A percentile compares a stretch with the other conserved stretches of the same genome.
Evolutionary conservation across 2,329 filamentous ascomycete genomes (phyloP).

Genomic region (Penicillium glabrum): DNA sequence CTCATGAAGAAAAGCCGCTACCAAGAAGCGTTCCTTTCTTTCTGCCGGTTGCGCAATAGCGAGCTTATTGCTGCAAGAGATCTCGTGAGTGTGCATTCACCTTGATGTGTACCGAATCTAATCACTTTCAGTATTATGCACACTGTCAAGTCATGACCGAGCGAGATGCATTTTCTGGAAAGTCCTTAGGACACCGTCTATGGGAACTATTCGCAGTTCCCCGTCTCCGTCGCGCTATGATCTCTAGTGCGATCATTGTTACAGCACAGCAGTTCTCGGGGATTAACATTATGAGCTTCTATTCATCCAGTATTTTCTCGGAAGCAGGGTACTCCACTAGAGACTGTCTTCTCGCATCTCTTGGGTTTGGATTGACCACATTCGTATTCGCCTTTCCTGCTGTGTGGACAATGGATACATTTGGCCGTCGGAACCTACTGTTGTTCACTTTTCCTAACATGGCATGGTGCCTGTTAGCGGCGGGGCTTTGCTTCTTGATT

Average conservation of each 20-base stretch:
- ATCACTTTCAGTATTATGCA: constrained; percentile 29
- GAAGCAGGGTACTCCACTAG: constrained; percentile 46
- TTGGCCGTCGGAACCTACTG: constrained; percentile 55
- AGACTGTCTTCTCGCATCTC: constrained; percentile 53
- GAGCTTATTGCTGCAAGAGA: constrained; percentile 30
- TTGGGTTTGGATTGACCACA: constrained; percentile 60
- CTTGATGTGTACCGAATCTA: neutral
- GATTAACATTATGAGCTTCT: constrained; percentile 53
- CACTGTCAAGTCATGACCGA: constrained; percentile 46
- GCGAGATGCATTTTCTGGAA: constrained; percentile 24
- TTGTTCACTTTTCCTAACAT: constrained; percentile 53
- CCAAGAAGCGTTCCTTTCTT: constrained; percentile 26
- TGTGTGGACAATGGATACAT: constrained; percentile 60
- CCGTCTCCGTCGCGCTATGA: constrained; percentile 47
- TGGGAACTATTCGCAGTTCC: constrained; percentile 52
- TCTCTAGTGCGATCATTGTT: constrained; percentile 32
- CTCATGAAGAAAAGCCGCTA: constrained; percentile 31
- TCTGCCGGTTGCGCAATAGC: constrained; percentile 29
- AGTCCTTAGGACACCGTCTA: constrained; percentile 37
- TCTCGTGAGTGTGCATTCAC: neutral
- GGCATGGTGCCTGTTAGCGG: constrained; percentile 48
- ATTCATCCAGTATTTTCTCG: constrained; percentile 51
- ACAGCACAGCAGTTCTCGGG: constrained; percentile 34
- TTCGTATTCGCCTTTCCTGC: constrained; percentile 61
- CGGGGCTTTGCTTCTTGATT: constrained; percentile 56